Percentiles rank a stretch among this genome's conserved stretches.
These are phyloP conservation scores for Limonomyces culmigenus DNA, from an alignment of 1,284 basidiomycete species.

Conservation along the genomic window DNA sequence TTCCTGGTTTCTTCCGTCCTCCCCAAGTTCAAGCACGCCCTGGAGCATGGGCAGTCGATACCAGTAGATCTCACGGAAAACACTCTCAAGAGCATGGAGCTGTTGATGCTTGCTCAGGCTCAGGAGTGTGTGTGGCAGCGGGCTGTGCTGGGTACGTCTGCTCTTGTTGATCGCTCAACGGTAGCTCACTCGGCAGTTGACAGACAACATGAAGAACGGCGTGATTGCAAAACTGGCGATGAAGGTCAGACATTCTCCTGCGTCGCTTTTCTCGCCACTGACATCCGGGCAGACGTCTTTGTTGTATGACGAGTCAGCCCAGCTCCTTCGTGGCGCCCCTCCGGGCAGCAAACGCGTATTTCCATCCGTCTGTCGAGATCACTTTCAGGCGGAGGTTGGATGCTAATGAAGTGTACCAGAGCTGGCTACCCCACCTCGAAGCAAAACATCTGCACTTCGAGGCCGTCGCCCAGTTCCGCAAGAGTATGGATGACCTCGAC, in stretches of 20 bases:
- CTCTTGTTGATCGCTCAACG: slow-evolving; percentile 2
- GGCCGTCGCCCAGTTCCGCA: slow-evolving; percentile 81
- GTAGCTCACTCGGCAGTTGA: slow-evolving; percentile 5
- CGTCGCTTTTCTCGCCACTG: not conserved
- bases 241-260: slow-evolving; percentile 21
- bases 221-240: slow-evolving; percentile 78
- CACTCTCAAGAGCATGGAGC: slow-evolving; percentile 51
- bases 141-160: slow-evolving; percentile 55
- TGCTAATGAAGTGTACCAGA: slow-evolving; percentile 20
- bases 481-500: slow-evolving; percentile 85
- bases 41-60: slow-evolving; percentile 28
- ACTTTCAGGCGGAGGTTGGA: not conserved
- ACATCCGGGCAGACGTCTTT: slow-evolving; percentile 32
- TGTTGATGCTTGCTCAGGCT: slow-evolving; percentile 83
- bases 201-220: slow-evolving; percentile 70
- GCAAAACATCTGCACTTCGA: slow-evolving; percentile 79
- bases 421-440: slow-evolving; percentile 72
- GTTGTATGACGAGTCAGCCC: slow-evolving; percentile 45
- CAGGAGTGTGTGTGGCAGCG: slow-evolving; percentile 97
- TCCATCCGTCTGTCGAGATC: slow-evolving; percentile 27
- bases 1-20: slow-evolving; percentile 44
- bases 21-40: slow-evolving; percentile 34
- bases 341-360: slow-evolving; percentile 29
- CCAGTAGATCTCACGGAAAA: slow-evolving; percentile 49
- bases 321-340: slow-evolving; percentile 30